These are phyloP conservation scores for Schizosaccharomyces cryophilus DNA, from an alignment of 805 yeast species.

Conservation along the genomic window DNA sequence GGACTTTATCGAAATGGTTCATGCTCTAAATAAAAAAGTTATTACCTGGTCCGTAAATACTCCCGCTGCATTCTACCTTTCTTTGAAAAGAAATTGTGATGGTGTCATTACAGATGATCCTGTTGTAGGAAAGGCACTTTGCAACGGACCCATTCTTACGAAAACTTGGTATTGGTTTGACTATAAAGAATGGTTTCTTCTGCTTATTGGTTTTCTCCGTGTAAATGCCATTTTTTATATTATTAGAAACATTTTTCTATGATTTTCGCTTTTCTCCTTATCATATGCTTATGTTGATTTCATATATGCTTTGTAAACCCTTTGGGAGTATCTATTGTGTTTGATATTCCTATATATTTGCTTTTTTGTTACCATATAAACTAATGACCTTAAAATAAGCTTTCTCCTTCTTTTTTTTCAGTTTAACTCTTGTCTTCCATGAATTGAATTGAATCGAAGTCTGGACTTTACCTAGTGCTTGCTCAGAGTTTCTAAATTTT, in stretches of 20 bases:
- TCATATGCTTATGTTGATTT: too few relatives aligned
- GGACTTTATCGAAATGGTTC: slow-evolving; percentile 15
- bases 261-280: not conserved
- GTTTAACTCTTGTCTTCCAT: too few relatives aligned
- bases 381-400: too few relatives aligned
- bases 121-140: not conserved
- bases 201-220: not conserved
- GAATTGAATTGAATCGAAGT: too few relatives aligned
- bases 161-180: not conserved
- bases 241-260: not conserved
- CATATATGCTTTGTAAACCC: too few relatives aligned
- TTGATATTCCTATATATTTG: too few relatives aligned
- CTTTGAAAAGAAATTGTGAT: not conserved
- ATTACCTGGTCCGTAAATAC: slow-evolving; percentile 32
- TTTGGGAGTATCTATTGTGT: too few relatives aligned
- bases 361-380: too few relatives aligned
- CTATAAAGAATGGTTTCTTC: not conserved
- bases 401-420: too few relatives aligned
- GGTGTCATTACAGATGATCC: slow-evolving; percentile 1
- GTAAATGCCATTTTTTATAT: not conserved
- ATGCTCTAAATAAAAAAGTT: slow-evolving; percentile 23
- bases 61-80: slow-evolving; percentile 3
- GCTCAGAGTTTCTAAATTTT: too few relatives aligned
- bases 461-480: too few relatives aligned
- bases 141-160: not conserved